Base-by-base conservation (phyloP, 352 stramenopile genomes). In the Phytophthora meadii region DNA sequence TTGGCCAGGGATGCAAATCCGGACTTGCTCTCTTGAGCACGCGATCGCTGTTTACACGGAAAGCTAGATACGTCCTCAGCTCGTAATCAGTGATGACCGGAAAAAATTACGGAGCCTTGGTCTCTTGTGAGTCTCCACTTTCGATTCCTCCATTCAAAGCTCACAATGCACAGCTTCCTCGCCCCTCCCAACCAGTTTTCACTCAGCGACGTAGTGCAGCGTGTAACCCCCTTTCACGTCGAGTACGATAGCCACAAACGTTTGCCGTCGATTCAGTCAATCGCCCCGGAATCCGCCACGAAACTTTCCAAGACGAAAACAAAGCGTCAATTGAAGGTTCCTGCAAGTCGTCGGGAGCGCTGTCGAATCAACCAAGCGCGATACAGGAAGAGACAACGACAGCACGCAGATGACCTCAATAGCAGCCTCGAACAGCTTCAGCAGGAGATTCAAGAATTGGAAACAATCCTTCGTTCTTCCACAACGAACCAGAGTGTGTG, bases 301-400 rank as follows among this genome's bases (percentile, higher is more conserved):
- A 22, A 32, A 6, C 39, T 11, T 19, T 30, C 12, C 12, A 34
- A 46, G 19, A 46, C 5, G 25, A 49, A 24, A 37, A 5, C 6
- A 46, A 37, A 5, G 22, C 54, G 54, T 12, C 25, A 42, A 14
- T 19, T 61, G 41, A 53, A 61, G 10, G 19, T 61, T 30, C 37
- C 47, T 12, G 25, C 39, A 15, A 19, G 34, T 19, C 52, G 61
- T 28, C 61, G 61, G 5, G 61, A 68, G 32, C 45, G 53, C 1
- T 63, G 61, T 22, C 44, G 61, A 2, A 57, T 68, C 45, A 68
- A 63, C 61, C 52, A 68, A 22, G 52, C 61, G 5, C 24, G 37
- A 19, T 68, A 68, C 53, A 15, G 61, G 9, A 39, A 57, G 8
- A 9, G 61, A 24, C 45, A 68, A 17, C 52, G 53, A 1, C n/a